These are phyloP conservation scores for Avena atlantica DNA, from an alignment of 176 grass and related monocot genomes.

Conservation along the genomic window DNA sequence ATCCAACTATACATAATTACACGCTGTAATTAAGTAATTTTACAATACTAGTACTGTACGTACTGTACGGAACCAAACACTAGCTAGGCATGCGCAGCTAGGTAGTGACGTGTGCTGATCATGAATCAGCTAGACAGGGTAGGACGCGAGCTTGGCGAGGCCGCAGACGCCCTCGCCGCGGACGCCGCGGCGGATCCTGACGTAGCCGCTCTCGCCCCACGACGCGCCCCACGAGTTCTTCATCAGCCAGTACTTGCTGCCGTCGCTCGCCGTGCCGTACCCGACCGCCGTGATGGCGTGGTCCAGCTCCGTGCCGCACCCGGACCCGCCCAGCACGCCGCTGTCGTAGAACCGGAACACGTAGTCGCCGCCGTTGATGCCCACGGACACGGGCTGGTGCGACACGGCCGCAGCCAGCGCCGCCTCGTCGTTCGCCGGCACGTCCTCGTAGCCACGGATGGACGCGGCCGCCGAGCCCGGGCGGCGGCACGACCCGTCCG, in stretches of 20 bases:
- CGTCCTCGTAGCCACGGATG: slow-evolving; percentile 57
- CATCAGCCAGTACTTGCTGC: slow-evolving; percentile 59
- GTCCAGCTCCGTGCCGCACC: slow-evolving; percentile 52
- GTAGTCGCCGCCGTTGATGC: slow-evolving; percentile 45
- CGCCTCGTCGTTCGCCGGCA: slow-evolving; percentile 53
- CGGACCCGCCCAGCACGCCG: slow-evolving; percentile 52
- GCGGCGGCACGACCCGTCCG: slow-evolving; percentile 48
- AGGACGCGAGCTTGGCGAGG: slow-evolving; percentile 57
- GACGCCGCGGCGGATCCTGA: slow-evolving; percentile 56
- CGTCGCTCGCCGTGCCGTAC: slow-evolving; percentile 59
- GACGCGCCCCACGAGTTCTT: slow-evolving; percentile 72
- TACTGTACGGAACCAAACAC: background rate
- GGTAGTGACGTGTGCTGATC: background rate
- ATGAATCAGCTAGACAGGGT: slow-evolving; percentile 42
- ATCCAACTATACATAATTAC: background rate
- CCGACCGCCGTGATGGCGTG: slow-evolving; percentile 67
- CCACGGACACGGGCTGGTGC: slow-evolving; percentile 65
- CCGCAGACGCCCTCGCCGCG: slow-evolving; percentile 59
- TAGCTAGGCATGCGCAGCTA: background rate
- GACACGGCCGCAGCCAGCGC: slow-evolving; percentile 58
- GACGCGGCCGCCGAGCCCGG: background rate
- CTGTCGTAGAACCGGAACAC: slow-evolving; percentile 62
- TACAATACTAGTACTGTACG: background rate
- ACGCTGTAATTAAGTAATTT: slow-evolving; percentile 7
- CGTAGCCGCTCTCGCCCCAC: slow-evolving; percentile 66